These are phyloP conservation scores for Yamadazyma oceani DNA, from an alignment of 1,139 yeast species.

Conservation along the genomic window DNA sequence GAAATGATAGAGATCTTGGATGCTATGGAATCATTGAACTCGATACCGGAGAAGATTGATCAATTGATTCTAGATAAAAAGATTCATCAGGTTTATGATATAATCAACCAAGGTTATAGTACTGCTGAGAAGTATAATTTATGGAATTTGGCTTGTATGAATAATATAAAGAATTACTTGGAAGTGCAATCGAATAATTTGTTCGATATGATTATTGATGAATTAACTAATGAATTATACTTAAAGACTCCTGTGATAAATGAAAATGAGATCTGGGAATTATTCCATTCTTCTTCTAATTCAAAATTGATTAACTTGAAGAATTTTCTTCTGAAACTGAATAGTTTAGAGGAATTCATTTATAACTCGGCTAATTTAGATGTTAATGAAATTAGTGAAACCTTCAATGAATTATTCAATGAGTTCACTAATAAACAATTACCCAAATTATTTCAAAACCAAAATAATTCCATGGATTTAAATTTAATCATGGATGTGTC, in stretches of 20 bases:
- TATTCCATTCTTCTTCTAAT: slow-evolving; percentile 25
- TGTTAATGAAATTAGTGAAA: slow-evolving; percentile 49
- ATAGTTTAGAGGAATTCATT: slow-evolving; percentile 55
- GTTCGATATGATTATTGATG: slow-evolving; percentile 75
- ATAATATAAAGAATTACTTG: slow-evolving; percentile 56
- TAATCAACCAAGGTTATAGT: slow-evolving; percentile 56
- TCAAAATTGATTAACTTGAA: slow-evolving; percentile 39
- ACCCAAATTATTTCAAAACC: slow-evolving; percentile 23
- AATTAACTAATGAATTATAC: slow-evolving; percentile 71
- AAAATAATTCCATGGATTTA: slow-evolving; percentile 9
- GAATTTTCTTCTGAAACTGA: slow-evolving; percentile 37
- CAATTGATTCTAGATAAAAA: slow-evolving; percentile 63
- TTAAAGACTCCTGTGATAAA: slow-evolving; percentile 38
- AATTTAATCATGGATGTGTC: slow-evolving; percentile 14
- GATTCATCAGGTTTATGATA: slow-evolving; percentile 66
- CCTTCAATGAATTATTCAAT: slow-evolving; percentile 46
- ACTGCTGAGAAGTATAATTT: slow-evolving; percentile 60
- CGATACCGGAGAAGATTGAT: slow-evolving; percentile 65
- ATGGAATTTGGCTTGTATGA: slow-evolving; percentile 63
- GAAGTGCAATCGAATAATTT: slow-evolving; percentile 63
- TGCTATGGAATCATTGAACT: slow-evolving; percentile 62
- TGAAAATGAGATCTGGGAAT: slow-evolving; percentile 27
- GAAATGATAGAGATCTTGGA: slow-evolving; percentile 72
- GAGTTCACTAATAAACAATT: slow-evolving; percentile 32
- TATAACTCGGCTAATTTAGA: slow-evolving; percentile 60